Percentiles rank a stretch among this genome's conserved stretches.
These are phyloP conservation scores for Filobasidium floriforme DNA, from an alignment of 768 basidiomycete genomes.

Conservation along the genomic window DNA sequence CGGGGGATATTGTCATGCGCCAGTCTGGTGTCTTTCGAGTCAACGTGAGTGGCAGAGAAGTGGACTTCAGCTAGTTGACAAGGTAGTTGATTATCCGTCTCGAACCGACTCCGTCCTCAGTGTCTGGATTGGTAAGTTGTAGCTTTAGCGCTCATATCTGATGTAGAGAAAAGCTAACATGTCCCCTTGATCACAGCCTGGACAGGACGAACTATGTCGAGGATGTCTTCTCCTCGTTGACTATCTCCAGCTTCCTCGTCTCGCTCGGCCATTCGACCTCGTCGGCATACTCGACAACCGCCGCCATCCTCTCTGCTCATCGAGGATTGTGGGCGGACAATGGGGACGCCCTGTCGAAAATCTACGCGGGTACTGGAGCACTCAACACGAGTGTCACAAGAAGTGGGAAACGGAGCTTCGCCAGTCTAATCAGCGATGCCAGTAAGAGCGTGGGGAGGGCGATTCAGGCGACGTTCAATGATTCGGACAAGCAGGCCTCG, in stretches of 20 bases:
- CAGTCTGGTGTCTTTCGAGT: conserved; percentile 77
- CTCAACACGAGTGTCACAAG: conserved; percentile 93
- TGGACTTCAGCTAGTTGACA: too few relatives aligned
- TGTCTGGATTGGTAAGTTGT: conserved; percentile 42
- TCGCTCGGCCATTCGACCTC: conserved; percentile 58
- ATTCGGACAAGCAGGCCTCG: conserved; percentile 83
- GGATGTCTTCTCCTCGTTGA: conserved; percentile 78
- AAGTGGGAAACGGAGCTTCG: conserved; percentile 78
- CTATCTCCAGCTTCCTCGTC: conserved; percentile 71
- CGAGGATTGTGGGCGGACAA: conserved; percentile 86
- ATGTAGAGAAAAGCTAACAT: conserved; percentile 5
- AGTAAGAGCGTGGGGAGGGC: conserved; percentile 66
- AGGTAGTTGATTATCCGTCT: too few relatives aligned
- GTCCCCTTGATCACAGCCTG: conserved; percentile 62
- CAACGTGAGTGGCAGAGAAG: conserved; percentile 25
- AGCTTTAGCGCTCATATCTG: background rate
- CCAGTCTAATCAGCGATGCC: conserved; percentile 89
- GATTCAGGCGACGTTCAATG: conserved; percentile 66
- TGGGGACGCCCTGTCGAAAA: conserved; percentile 49
- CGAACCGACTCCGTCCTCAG: background rate
- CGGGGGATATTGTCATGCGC: conserved; percentile 54
- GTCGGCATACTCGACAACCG: conserved; percentile 51
- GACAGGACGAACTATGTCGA: conserved; percentile 97
- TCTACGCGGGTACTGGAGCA: conserved; percentile 74
- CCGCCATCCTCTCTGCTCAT: conserved; percentile 58